Evolutionary conservation across 169 alveolate species (phyloP).

Genomic region (Eimeria falciformis): DNA sequence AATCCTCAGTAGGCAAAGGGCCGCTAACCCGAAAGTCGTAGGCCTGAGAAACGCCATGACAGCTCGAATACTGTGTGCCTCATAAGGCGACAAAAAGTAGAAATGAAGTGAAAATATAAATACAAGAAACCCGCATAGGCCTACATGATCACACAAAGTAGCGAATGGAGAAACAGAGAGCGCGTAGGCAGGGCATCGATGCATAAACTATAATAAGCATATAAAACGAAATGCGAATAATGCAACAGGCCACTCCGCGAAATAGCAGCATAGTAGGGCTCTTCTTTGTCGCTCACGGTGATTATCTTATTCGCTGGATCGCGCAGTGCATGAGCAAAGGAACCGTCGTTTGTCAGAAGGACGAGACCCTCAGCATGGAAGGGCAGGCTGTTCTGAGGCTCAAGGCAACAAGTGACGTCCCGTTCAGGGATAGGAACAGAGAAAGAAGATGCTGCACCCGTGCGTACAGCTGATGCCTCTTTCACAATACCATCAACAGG

Average conservation of each 20-base stretch:
- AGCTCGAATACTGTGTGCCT: no score
- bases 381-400: constrained; percentile 49
- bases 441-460: background rate
- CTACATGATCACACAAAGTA: no score
- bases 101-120: background rate
- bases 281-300: constrained; percentile 67
- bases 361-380: constrained; percentile 73
- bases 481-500: constrained; percentile 5
- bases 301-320: constrained; percentile 45
- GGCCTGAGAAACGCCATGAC: background rate
- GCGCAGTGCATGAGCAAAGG: constrained; percentile 65
- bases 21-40: constrained; percentile 58
- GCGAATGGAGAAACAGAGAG: no score
- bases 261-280: no score
- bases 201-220: no score
- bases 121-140: background rate
- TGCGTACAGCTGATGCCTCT: background rate
- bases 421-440: background rate
- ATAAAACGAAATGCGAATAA: no score
- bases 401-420: background rate
- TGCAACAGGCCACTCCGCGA: no score
- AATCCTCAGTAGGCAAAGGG: background rate
- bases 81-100: background rate
- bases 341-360: constrained; percentile 76
- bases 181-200: no score